Base-by-base conservation (phyloP, 257 asterid genomes). In the Solanum phureja region DNA sequence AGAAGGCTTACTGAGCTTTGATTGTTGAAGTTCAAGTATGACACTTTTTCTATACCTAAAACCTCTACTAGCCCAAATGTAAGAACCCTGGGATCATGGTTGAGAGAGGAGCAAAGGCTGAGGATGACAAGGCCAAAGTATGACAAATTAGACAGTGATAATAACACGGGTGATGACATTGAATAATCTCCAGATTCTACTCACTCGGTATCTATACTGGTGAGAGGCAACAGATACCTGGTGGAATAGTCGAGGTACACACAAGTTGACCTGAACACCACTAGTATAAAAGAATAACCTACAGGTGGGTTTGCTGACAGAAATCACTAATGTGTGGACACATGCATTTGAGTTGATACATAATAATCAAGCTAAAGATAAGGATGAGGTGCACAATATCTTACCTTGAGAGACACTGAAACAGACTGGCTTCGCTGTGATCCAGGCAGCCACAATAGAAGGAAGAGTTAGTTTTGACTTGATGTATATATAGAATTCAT, bases 91-190 rank as follows among this genome's bases (percentile, higher is more conserved):
- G 94, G 38, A 87, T 91, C 64, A 33, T 33, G 14, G 44, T 34
- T 72, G 94, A 93, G 87, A 94, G 95, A 88, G 91, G 93, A 85
- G 98, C 93, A n/a, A 56, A 56, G 64, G 24, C n/a, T 19, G 64
- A 56, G 64, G 64, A 56, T 56, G 98, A 95, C 89, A 97, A 93
- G 92, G 95, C 93, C 0, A 92, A 52, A 93, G 92, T 94, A 97
- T 16, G 99, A 93, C 76, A 97, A 97, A 87, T 34, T 73, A 73
- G 52, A 52, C 95, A 6, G 92, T 95, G 35, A 88, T 92, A 6
- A 93, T 93, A 74, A 93, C 99, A 2, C 88, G 98, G 92, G 90
- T 95, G 3, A 92, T 93, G 96, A 95, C 98, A 10, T 88, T 95
- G 46, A 73, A 73, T 73, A 73, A 73, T 34, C 18, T 34, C 44